Conservation (phyloP, 2,329 filamentous ascomycete genomes). For the Penicillium hesseltinei region DNA sequence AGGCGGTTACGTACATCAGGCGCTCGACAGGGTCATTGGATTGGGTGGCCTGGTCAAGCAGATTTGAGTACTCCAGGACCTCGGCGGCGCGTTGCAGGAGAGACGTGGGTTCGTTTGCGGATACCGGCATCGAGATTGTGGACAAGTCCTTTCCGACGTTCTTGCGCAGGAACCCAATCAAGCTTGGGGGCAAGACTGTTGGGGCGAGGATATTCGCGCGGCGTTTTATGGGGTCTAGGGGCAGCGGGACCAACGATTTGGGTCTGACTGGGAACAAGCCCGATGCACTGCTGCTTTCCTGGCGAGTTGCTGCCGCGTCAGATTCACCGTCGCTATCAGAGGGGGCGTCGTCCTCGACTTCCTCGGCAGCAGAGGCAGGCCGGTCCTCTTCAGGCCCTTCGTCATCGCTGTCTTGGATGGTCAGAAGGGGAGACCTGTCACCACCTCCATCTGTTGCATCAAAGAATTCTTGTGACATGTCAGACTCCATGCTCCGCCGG, state of each 20-base stretch:
- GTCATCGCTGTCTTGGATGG: conserved; percentile 71
- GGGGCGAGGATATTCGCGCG: conserved; percentile 70
- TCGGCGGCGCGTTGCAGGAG: conserved; percentile 85
- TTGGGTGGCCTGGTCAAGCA: conserved; percentile 72
- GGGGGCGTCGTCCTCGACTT: conserved; percentile 57
- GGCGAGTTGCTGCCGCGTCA: conserved; percentile 38
- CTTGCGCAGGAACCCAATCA: conserved; percentile 92
- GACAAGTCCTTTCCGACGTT: conserved; percentile 98
- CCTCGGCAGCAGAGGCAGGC: conserved; percentile 39
- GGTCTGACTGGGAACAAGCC: conserved; percentile 71
- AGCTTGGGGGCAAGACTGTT: conserved; percentile 76
- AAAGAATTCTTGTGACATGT: conserved; percentile 86
- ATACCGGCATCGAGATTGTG: conserved; percentile 96
- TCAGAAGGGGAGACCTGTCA: conserved; percentile 63
- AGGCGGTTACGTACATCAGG: conserved; percentile 81
- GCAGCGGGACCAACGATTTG: conserved; percentile 73
- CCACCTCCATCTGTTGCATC: conserved; percentile 72
- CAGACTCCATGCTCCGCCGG: conserved; percentile 74
- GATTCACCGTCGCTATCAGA: conserved; percentile 59
- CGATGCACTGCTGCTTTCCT: conserved; percentile 39
- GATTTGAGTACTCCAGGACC: conserved; percentile 82
- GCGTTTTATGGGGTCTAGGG: conserved; percentile 65
- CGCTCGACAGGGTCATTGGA: conserved; percentile 63
- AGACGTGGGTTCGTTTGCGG: conserved; percentile 88
- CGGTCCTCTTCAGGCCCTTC: conserved; percentile 51